Base-by-base conservation (phyloP, 768 basidiomycete genomes). In the Leucosporidium creatinivorum region DNA sequence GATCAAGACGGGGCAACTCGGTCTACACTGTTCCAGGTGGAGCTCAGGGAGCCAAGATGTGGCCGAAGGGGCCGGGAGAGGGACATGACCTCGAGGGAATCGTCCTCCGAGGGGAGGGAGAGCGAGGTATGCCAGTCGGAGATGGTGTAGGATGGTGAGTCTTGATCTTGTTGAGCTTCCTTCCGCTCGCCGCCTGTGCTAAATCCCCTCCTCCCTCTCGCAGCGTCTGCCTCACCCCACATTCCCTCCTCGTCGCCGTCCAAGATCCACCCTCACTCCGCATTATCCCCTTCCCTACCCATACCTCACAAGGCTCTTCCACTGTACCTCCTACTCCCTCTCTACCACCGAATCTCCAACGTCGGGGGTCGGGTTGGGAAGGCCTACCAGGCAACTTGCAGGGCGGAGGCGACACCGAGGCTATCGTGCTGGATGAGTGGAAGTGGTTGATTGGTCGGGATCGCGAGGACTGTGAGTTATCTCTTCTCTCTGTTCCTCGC, bases 71-170 rank as follows among this genome's bases (percentile, higher is more conserved):
- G 0, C 60, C 62, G 9, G 72, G 72, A 6, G 72, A 73, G 26
- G 72, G 72, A 0, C 10, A 48, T 0, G 68, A 65, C 7, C 39
- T 69, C 1, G 48, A 64, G 6, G 72, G 72, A 0, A 55, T 69
- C 30, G 44, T 60, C 0, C 10, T 73, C 31, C 23, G 31, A 15
- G 61, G 50, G 0, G 68, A 65, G 3, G 72, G 65, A 3, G 68
- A 67, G 54, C 50, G 68, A 6, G 57, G 56, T 6, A 67, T 73
- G 49, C 58, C 58, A 9, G 39, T 69, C 1, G 72, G 72, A 1
- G 72, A 73, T 7, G 72, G 72, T 1, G 44, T 73, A 2, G 65
- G 65, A 15, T 69, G 67, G 70, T 72, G 54, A 31, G 66, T 10
- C n/a, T n/a, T n/a, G n/a, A n/a, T n/a, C n/a, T n/a, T 10, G 19